phyloP scores from a whole-genome alignment of 2,329 filamentous ascomycete species.

The Colletotrichum sp. region DNA sequence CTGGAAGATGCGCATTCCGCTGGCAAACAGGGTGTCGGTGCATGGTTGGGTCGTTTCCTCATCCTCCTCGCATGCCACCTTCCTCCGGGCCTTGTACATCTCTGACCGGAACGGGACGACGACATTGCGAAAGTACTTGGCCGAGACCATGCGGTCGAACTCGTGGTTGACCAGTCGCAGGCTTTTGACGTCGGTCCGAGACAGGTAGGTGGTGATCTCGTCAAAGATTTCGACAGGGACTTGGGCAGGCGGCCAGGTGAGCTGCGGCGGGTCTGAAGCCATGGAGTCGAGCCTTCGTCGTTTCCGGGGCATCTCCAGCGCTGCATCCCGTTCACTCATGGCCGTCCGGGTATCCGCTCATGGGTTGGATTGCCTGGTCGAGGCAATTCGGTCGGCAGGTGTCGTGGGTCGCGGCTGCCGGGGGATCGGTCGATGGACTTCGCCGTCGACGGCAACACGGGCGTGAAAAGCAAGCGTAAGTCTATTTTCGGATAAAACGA shows the following conservation, averaged over 20 bases:
- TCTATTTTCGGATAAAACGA: not conserved
- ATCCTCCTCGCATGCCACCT: not conserved
- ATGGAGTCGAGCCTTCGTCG: constrained; percentile 12
- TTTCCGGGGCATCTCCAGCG: constrained; percentile 3
- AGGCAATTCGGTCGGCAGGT: not conserved
- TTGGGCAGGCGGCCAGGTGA: constrained; percentile 34
- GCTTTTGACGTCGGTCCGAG: constrained; percentile 62
- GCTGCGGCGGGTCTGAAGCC: not conserved
- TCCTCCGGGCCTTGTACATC: constrained; percentile 52
- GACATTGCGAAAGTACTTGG: constrained; percentile 64
- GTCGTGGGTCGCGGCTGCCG: not conserved
- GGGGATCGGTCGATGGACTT: not conserved
- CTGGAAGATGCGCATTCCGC: constrained; percentile 66
- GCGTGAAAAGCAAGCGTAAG: not conserved
- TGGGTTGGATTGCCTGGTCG: not conserved
- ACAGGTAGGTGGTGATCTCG: constrained; percentile 58
- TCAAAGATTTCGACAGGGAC: constrained; percentile 70
- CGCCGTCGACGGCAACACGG: not conserved
- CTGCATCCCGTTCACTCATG: not conserved
- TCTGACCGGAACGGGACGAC: constrained; percentile 71
- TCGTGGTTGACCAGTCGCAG: constrained; percentile 67
- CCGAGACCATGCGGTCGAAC: constrained; percentile 61
- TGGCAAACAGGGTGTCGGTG: constrained; percentile 35
- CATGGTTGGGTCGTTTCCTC: constrained; percentile 19
- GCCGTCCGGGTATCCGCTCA: not conserved